These are phyloP conservation scores for Fusarium marasasianum DNA, from an alignment of 2,329 filamentous ascomycete species.

Conservation along the genomic window DNA sequence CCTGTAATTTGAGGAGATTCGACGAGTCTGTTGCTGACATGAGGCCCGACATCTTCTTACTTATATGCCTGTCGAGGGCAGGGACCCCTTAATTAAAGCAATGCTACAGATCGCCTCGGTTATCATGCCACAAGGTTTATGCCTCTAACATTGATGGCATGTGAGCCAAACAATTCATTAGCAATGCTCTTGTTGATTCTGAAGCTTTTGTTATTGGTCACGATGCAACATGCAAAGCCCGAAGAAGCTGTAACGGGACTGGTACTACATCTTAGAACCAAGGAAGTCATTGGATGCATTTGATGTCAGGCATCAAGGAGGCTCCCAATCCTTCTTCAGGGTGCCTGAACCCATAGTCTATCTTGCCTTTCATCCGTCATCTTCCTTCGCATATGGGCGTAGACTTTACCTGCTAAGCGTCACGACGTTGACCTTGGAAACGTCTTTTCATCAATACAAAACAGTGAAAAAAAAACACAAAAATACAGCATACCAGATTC, in stretches of 20 bases:
- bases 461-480: background rate
- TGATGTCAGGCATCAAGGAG: background rate
- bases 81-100: background rate
- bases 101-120: background rate
- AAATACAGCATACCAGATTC: too few species aligned
- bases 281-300: background rate
- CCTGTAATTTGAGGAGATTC: background rate
- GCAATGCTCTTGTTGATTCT: background rate
- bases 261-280: background rate
- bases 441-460: background rate
- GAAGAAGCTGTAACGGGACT: background rate
- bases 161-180: background rate
- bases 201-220: background rate
- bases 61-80: background rate
- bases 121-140: background rate
- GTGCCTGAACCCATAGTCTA: background rate
- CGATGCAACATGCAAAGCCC: background rate
- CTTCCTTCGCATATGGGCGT: background rate
- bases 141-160: background rate
- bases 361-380: background rate
- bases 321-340: background rate
- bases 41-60: background rate
- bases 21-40: background rate
- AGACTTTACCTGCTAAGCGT: background rate
- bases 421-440: background rate